A percentile compares a stretch with the other conserved stretches of the same genome.
Conservation (phyloP, 768 basidiomycete genomes). For the Suillus paluster region DNA sequence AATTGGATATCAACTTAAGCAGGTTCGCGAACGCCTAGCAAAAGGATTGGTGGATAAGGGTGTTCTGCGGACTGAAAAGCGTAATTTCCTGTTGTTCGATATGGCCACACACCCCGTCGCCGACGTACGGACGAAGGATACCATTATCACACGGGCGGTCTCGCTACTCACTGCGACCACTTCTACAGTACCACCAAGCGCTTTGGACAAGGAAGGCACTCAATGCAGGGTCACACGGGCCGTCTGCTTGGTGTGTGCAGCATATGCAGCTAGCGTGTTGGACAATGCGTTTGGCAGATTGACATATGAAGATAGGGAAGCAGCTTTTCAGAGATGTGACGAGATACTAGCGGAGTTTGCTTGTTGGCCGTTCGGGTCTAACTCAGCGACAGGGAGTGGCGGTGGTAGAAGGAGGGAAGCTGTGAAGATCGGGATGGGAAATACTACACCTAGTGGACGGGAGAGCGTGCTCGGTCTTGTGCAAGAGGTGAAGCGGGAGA, state of each 20-base stretch:
- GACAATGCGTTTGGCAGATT: constrained; percentile 92
- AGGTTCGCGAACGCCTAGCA: constrained; percentile 95
- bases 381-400: constrained; percentile 35
- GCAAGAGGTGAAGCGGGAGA: constrained; percentile 74
- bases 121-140: constrained; percentile 88
- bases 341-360: constrained; percentile 93
- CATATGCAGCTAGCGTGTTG: constrained; percentile 93
- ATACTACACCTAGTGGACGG: constrained; percentile 53
- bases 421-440: constrained; percentile 59
- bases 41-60: constrained; percentile 99
- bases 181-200: constrained; percentile 73
- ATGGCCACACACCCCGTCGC: constrained; percentile 99
- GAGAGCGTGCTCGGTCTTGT: constrained; percentile 78
- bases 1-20: constrained; percentile 98
- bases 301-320: constrained; percentile 92
- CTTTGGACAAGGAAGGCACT: constrained; percentile 76
- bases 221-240: constrained; percentile 82
- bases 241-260: constrained; percentile 86
- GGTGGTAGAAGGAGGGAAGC: constrained; percentile 46
- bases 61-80: constrained; percentile 97
- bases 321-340: constrained; percentile 91
- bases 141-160: constrained; percentile 75
- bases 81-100: constrained; percentile 98
- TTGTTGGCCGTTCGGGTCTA: constrained; percentile 82
- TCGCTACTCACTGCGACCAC: constrained; percentile 84